Evolutionary conservation across 192 early-diverging fungal genomes (phyloP), one percentile per base, ranked within the genome.

Genomic region (Thamnidium elegans): DNA sequence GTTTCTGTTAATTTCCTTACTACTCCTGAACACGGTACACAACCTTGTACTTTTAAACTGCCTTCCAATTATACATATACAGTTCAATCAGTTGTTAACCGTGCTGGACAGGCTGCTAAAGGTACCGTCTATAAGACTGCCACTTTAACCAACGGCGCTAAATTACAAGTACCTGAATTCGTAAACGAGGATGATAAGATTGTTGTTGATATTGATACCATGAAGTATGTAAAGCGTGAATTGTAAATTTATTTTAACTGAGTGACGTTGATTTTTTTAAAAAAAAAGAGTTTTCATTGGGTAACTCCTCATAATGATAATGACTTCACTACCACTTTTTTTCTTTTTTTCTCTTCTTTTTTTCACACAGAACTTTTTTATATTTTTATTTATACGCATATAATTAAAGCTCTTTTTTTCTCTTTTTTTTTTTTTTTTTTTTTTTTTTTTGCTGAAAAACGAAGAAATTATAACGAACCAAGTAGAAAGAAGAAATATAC

Each of bases 131-230:
- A 79, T 61, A 85, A 89, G 63, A 75, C 80, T 3, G 91, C 89
- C 11, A 74, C 71, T 14, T 73, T 94, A 13, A 79, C 82, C 19
- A 86, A 86, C 50, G 89, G 87, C 4, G 81, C 79, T 30, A 78
- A 73, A 43, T 79, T 95, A 14, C 77, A 76, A 68, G 89, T 95
- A 7, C 93, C 93, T 10, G 87, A 90, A 66, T 94, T 94, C 84
- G 81, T 94, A 26, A 84, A 89, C 66, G 72, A 77, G 11, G 92
- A 91, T 26, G 93, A 95, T 39, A 78, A 71, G 46, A 82, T 95
- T 19, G 51, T 88, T 1, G 84, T 95, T 23, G 87, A 93, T 73
- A 70, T 91, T 11, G 75, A 84, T 17, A 75, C 83, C 13, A 65
- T 80, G 30, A 79, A 75, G 30, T 94, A 94, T 51, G 62, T 90